Conservation (phyloP, 805 yeast genomes). For the Jamesozyma lodderae region DNA sequence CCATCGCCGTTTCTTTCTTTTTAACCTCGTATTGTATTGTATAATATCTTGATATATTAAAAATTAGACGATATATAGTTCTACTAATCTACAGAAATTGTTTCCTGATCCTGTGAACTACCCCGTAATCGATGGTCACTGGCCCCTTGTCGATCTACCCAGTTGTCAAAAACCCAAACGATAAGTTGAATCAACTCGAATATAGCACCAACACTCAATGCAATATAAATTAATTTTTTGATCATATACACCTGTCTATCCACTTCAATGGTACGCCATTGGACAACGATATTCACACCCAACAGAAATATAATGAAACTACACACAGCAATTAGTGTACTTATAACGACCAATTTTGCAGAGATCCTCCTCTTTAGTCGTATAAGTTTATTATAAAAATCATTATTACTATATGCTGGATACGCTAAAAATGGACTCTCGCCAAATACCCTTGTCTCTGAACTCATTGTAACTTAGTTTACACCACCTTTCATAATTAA, state of each 20-base stretch:
- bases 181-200: conserved; percentile 9
- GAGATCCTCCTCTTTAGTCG: not conserved
- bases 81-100: no score
- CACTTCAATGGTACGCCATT: conserved; percentile 28
- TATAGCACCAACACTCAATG: conserved; percentile 12
- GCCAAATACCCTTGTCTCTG: conserved; percentile 13
- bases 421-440: conserved; percentile 10
- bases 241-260: conserved; percentile 9
- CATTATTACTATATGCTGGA: conserved; percentile 15
- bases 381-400: not conserved
- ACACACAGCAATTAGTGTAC: conserved; percentile 20
- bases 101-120: no score
- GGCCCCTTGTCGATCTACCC: no score
- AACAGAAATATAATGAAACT: conserved; percentile 26
- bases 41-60: no score
- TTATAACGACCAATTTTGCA: conserved; percentile 8
- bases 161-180: conserved; percentile 2
- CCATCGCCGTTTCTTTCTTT: no score
- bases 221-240: conserved; percentile 13
- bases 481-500: no score
- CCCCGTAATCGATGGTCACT: no score
- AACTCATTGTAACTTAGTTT: no score
- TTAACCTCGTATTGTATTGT: no score
- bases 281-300: conserved; percentile 30
- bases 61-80: no score